A percentile compares a stretch with the other conserved stretches of the same genome.
Conservation (phyloP, 1,139 yeast species). For the Hanseniaspora gamundiae region DNA sequence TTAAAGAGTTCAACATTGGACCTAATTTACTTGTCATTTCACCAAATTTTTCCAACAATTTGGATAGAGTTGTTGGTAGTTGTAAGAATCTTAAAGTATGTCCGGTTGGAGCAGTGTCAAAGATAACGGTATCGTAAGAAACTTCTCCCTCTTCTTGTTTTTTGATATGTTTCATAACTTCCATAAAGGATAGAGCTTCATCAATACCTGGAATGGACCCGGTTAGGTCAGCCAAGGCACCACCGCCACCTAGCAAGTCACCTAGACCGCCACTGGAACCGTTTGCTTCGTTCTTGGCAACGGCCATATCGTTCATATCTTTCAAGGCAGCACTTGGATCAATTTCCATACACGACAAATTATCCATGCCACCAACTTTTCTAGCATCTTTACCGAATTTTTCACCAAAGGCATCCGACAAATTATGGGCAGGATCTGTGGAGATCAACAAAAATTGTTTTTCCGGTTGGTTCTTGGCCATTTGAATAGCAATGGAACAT, state of each 20-base stretch:
- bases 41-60: constrained; percentile 73
- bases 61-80: constrained; percentile 83
- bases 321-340: constrained; percentile 92
- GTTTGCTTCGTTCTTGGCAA: constrained; percentile 20
- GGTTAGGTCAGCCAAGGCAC: constrained; percentile 70
- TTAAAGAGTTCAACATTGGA: constrained; percentile 68
- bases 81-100: constrained; percentile 91
- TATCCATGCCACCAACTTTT: constrained; percentile 75
- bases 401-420: constrained; percentile 96
- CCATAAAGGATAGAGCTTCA: constrained; percentile 95
- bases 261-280: constrained; percentile 18
- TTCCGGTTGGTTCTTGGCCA: constrained; percentile 66
- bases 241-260: constrained; percentile 20
- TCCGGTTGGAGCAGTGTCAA: constrained; percentile 98
- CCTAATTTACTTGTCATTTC: constrained; percentile 82
- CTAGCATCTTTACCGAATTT: constrained; percentile 96
- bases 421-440: constrained; percentile 96
- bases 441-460: constrained; percentile 82
- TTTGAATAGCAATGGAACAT: constrained; percentile 85
- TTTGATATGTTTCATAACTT: constrained; percentile 91
- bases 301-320: constrained; percentile 56
- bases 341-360: constrained; percentile 94
- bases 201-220: constrained; percentile 96
- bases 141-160: constrained; percentile 44
- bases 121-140: constrained; percentile 74